Percentiles rank a stretch among this genome's conserved stretches.
phyloP scores from a whole-genome alignment of 73 alveolate species.

The Paramecium pentaurelia region DNA sequence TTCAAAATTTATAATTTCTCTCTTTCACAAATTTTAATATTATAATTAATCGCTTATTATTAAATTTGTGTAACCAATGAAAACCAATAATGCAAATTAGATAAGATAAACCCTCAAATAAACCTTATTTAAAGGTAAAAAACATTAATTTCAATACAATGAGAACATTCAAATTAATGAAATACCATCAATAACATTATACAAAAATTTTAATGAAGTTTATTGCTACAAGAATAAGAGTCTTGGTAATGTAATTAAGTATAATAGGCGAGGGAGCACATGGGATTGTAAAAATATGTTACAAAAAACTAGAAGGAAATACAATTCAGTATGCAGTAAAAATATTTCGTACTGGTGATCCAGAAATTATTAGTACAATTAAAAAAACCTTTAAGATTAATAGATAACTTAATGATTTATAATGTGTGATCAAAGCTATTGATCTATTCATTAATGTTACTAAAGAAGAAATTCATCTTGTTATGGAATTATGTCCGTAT shows the following conservation, averaged over 20 bases:
- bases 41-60: not conserved
- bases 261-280: constrained; percentile 29
- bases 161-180: not conserved
- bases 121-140: not conserved
- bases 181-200: not conserved
- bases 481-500: constrained; percentile 30
- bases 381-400: not conserved
- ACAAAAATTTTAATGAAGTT: not conserved
- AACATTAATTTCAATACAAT: not conserved
- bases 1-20: not conserved
- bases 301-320: not conserved
- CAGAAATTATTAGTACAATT: constrained; percentile 23
- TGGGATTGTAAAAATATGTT: constrained; percentile 12
- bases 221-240: not conserved
- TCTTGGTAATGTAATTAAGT: not conserved
- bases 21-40: not conserved
- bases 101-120: not conserved
- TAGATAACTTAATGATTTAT: not conserved
- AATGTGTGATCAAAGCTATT: not conserved
- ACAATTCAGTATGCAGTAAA: not conserved
- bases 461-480: constrained; percentile 31
- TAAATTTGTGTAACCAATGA: not conserved
- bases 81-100: not conserved
- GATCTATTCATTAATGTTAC: constrained; percentile 1
- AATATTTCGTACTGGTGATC: constrained; percentile 36